A percentile compares a stretch with the other conserved stretches of the same genome.
Evolutionary conservation across 768 basidiomycete species (phyloP).

Genomic region (Lactarius hengduanensis): DNA sequence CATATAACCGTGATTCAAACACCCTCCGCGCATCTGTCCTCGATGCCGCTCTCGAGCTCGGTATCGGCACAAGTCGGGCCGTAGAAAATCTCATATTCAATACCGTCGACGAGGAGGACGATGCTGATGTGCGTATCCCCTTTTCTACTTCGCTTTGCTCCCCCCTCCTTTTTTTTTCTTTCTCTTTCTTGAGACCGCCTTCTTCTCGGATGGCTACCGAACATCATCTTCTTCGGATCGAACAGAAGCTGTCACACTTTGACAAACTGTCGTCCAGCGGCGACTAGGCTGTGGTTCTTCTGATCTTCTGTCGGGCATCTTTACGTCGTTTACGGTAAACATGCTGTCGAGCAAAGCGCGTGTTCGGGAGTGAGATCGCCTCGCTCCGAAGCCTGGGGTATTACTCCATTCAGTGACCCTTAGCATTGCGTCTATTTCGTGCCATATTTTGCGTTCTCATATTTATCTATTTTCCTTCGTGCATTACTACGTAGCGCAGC

Average conservation of each 20-base stretch:
- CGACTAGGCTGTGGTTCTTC: conserved; percentile 1
- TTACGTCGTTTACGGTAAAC: background rate
- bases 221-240: background rate
- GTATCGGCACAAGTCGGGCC: conserved; percentile 54
- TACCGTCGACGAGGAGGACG: conserved; percentile 55
- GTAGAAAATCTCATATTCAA: conserved; percentile 75
- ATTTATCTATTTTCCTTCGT: background rate
- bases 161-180: background rate
- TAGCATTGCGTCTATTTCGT: background rate
- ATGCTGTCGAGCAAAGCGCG: background rate
- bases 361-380: background rate
- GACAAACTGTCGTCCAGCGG: conserved; percentile 2
- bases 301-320: background rate
- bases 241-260: conserved; percentile 6
- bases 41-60: conserved; percentile 68
- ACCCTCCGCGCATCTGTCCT: conserved; percentile 70
- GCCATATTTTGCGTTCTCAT: background rate
- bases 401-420: background rate
- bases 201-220: background rate
- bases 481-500: background rate
- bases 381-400: background rate
- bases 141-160: background rate
- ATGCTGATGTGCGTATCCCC: conserved; percentile 37
- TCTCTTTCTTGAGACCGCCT: background rate
- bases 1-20: conserved; percentile 48